Base-by-base conservation (phyloP, 2,329 filamentous ascomycete species). In the Beauveria sp. region DNA sequence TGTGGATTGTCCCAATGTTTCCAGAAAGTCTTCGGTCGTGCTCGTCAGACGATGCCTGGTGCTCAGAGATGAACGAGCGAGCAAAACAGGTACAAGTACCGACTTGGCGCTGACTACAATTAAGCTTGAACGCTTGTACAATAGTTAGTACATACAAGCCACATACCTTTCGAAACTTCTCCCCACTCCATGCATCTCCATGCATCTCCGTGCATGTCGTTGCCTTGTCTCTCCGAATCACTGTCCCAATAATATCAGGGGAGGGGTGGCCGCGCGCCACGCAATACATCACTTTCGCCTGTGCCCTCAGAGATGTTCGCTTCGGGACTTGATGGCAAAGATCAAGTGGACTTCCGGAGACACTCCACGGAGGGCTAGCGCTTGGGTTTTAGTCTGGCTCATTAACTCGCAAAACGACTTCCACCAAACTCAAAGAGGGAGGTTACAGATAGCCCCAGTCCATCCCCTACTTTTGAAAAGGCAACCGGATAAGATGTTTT, bases 381-480 rank as follows among this genome's bases (percentile, higher is more conserved):
- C 58, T 40, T 42, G 10, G 42, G 14, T 14, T 38, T 45, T 51
- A 54, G 45, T 22, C 20, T 18, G 42, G 47, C 42, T 55, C 58
- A n/a, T 54, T 53, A 38, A 34, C 51, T 55, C 24, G 58, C 22
- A 53, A 60, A 54, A 5, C 42, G 50, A 46, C 58, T 49, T 30
- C 58, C 50, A 42, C 51, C 42, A 43, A 43, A 47, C 58, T 61
- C 22, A 50, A 61, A 61, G 58, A 55, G 51, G 58, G 45, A 61
- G 58, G 58, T 61, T 55, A 24, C 30, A 54, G 20, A 40, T 34
- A 12, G 46, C 49, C 47, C 43, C 30, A 26, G 38, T 38, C 53
- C 24, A 55, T 47, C 42, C 34, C 9, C 58, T 61, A 55, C 58
- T 55, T 43, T 55, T 7, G 30, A 61, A 55, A 42, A 50, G 58